Base-by-base conservation (phyloP, 202 grass and related monocot genomes). In the Schoenoplectus triqueter region DNA sequence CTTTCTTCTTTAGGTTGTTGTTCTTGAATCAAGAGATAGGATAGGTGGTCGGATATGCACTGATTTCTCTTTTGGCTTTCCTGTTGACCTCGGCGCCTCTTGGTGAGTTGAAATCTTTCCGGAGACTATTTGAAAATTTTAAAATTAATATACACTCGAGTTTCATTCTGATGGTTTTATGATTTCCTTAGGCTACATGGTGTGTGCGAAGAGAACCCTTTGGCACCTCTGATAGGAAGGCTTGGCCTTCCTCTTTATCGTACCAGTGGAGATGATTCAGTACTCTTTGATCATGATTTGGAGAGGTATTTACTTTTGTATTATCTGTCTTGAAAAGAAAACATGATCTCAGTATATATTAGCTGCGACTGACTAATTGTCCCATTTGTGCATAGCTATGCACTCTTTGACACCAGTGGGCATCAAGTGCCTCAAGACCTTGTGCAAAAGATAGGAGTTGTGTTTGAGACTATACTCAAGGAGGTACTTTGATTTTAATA, bases 21-120 rank as follows among this genome's bases (percentile, higher is more conserved):
- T 99, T 51, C 86, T 99, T 31, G 96, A 99, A 89, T 99, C 96
- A 50, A 92, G 93, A 75, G 96, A 99, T 66, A 89, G 96, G 75
- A 99, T 99, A 82, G 96, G 96, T 14, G 96, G 96, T 63, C 86
- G 96, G 81, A 87, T 99, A 87, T 91, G 93, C 86, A 99, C 96
- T 18, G 93, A 99, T 61, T 94, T 94, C 77, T 99, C 93, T 78
- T 99, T 94, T 85, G 93, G 96, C 31, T 99, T 99, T 94, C 96
- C 96, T 73, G 90, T 99, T 0, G 96, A 99, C 87, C 69, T 99
- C 39, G 96, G 96, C 81, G 96, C 96, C 87, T 95, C 96, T 71
- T 99, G 96, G 96, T 94, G 71, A 92, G 93, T 78, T 85, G 19
- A 13, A 47, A 83, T 81, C 17, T 84, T 85, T 87, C 62, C 80